Conservation (phyloP, 192 early-diverging fungal species). For the Mortierella claussenii region DNA sequence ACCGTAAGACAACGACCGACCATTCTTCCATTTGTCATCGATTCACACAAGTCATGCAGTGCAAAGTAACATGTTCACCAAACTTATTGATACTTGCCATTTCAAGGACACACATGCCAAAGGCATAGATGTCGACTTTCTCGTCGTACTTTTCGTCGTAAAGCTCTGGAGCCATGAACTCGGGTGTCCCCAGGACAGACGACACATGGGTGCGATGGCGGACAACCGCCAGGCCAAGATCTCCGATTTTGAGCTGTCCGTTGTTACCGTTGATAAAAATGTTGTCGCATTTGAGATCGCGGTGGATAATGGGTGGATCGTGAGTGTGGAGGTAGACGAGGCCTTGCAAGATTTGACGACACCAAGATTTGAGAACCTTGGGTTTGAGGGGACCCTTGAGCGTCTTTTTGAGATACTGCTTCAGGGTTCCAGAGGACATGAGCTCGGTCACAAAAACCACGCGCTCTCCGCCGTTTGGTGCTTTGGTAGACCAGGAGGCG, state of each 20-base stretch:
- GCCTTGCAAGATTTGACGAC: slow-evolving; percentile 82
- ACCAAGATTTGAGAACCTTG: slow-evolving; percentile 84
- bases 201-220: slow-evolving; percentile 73
- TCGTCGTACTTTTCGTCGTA: slow-evolving; percentile 91
- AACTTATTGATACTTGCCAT: slow-evolving; percentile 63
- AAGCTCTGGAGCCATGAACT: slow-evolving; percentile 93
- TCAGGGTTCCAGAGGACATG: slow-evolving; percentile 89
- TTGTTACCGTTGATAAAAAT: slow-evolving; percentile 93
- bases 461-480: slow-evolving; percentile 65
- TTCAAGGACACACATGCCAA: slow-evolving; percentile 84
- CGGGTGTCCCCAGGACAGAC: slow-evolving; percentile 81
- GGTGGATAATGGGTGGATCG: slow-evolving; percentile 86
- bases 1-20: too few species aligned
- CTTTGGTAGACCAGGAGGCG: slow-evolving; percentile 72
- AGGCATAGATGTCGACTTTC: slow-evolving; percentile 91
- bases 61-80: too few species aligned
- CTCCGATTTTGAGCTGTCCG: slow-evolving; percentile 90
- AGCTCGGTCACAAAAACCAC: slow-evolving; percentile 91
- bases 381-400: slow-evolving; percentile 72
- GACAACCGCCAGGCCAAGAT: slow-evolving; percentile 80
- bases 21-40: too few species aligned
- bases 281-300: slow-evolving; percentile 80
- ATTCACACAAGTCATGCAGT: too few species aligned
- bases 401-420: slow-evolving; percentile 78
- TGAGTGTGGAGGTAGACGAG: slow-evolving; percentile 82